Conservation (phyloP, 208 protist genomes). For the Acanthamoeba culbertsoni region DNA sequence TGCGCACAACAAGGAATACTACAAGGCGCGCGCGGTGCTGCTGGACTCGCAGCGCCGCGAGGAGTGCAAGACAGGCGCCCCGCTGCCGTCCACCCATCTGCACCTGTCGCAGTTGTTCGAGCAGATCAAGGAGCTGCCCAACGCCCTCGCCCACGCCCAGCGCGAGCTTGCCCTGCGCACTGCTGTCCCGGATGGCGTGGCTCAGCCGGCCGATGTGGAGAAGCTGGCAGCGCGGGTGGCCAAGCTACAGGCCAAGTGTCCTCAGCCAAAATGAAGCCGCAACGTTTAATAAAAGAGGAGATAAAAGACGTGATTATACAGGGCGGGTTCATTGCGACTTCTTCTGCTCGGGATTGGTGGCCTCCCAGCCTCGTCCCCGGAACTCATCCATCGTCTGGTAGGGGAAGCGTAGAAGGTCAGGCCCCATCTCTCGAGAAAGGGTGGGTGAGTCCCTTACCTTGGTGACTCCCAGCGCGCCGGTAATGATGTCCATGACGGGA, state of each 20-base stretch:
- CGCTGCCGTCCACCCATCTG: not conserved
- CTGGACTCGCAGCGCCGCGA: not conserved
- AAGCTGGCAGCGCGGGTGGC: no score
- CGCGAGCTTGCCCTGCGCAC: not conserved
- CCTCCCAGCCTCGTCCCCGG: not conserved
- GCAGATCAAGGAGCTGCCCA: not conserved
- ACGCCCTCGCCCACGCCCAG: not conserved
- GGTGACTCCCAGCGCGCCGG: not conserved
- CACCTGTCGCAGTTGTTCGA: not conserved
- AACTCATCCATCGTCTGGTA: slow-evolving; percentile 1
- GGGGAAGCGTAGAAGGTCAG: not conserved
- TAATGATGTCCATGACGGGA: not conserved
- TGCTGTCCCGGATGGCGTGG: no score
- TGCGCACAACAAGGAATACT: not conserved
- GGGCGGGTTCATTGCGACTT: no score
- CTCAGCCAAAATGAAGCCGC: no score
- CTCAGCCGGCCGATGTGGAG: no score
- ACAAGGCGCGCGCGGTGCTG: not conserved
- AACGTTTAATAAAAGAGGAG: no score
- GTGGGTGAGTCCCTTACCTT: not conserved
- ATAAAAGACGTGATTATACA: no score
- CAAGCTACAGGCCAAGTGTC: no score
- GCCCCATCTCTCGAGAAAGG: not conserved
- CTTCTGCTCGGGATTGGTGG: slow-evolving; percentile 14
- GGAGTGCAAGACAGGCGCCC: not conserved